These are phyloP conservation scores for Quercus robur DNA, from an alignment of 306 rosid genomes.

Conservation along the genomic window DNA sequence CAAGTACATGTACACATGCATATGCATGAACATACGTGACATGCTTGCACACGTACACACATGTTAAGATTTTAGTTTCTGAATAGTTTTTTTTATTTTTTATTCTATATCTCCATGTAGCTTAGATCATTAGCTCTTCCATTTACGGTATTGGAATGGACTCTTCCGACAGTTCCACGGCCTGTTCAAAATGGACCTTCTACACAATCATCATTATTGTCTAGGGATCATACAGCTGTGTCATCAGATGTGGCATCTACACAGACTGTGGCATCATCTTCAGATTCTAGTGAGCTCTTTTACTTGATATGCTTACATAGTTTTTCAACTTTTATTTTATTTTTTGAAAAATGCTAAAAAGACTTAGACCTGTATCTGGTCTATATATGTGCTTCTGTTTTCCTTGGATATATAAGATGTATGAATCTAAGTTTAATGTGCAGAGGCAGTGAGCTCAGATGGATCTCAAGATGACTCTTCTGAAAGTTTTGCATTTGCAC, in stretches of 20 bases:
- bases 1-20: too few species aligned
- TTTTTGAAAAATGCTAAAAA: neutral
- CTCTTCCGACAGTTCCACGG: constrained; percentile 88
- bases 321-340: constrained; percentile 1
- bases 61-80: constrained; percentile 10
- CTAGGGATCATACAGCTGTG: constrained; percentile 44
- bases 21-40: too few species aligned
- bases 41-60: neutral
- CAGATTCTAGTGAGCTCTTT: constrained; percentile 67
- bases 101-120: constrained; percentile 75
- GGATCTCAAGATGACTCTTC: constrained; percentile 79
- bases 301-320: constrained; percentile 26
- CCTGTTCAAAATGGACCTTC: constrained; percentile 50
- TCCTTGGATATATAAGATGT: constrained; percentile 19
- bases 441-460: constrained; percentile 67
- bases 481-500: constrained; percentile 95
- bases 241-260: constrained; percentile 45
- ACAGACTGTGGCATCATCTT: constrained; percentile 34
- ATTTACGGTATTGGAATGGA: constrained; percentile 99
- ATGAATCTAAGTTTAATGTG: constrained; percentile 26
- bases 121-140: constrained; percentile 99
- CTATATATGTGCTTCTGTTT: constrained; percentile 15
- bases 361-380: constrained; percentile 18
- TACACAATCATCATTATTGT: constrained; percentile 26
- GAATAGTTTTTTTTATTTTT: constrained; percentile 41